Conservation (phyloP, 164 flowering plant genomes). For the Piper longum region DNA sequence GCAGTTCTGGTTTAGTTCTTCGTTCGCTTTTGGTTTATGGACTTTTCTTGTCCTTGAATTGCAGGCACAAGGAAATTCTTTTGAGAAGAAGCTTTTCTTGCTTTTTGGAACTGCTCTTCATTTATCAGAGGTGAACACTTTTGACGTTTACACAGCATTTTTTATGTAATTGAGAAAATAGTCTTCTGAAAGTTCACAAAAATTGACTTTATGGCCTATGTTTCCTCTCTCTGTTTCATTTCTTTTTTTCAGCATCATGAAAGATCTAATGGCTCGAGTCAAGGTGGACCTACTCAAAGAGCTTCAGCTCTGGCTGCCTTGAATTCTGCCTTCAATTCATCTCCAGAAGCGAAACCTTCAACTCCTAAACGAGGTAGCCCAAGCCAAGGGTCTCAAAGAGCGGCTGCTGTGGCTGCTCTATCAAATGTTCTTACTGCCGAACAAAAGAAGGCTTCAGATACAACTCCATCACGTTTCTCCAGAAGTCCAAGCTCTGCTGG, state of each 20-base stretch:
- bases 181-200: not conserved
- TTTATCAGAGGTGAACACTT: constrained; percentile 43
- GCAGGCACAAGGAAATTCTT: constrained; percentile 92
- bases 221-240: not conserved
- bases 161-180: not conserved
- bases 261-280: constrained; percentile 51
- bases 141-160: constrained; percentile 1
- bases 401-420: constrained; percentile 98
- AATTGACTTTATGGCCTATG: not conserved
- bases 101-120: constrained; percentile 60
- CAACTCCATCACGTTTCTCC: constrained; percentile 38
- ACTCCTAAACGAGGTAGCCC: constrained; percentile 23
- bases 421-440: constrained; percentile 84
- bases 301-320: constrained; percentile 94
- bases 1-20: too few species aligned
- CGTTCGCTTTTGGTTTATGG: too few species aligned
- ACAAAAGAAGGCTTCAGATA: constrained; percentile 39
- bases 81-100: constrained; percentile 68
- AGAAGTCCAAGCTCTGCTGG: constrained; percentile 47
- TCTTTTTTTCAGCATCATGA: constrained; percentile 28
- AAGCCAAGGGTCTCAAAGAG: constrained; percentile 82
- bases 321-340: constrained; percentile 65
- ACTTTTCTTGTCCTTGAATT: not conserved
- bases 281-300: constrained; percentile 89
- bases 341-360: constrained; percentile 31